Base-by-base conservation (phyloP, 116 monocot genomes). In the Papilionanthe hybrid region DNA sequence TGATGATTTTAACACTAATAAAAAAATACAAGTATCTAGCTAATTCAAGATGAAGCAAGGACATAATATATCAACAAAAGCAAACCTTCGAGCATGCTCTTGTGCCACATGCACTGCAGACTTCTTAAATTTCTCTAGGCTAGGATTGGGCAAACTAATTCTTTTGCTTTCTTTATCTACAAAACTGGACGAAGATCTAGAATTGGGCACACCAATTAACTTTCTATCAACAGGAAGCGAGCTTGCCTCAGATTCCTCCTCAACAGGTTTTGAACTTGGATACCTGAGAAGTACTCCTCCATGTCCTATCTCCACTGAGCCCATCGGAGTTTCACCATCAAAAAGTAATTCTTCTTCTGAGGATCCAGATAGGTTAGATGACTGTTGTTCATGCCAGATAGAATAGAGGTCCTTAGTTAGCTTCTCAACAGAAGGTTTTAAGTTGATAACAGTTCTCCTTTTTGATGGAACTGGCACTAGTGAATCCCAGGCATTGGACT, bases 201-300 rank as follows among this genome's bases (percentile, higher is more conserved):
- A 88, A 75, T 80, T 84, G 42, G 78, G 41, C 43, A 87, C 85
- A 75, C 81, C 79, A 0, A 43, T 37, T 81, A 78, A 82, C 65
- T 76, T 86, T 30, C 77, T 82, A 81, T 85, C 86, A 15, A 60
- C 55, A 44, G 88, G 85, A 84, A 88, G 22, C 25, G 91, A 91
- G 81, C 91, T 91, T 77, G 91, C 91, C 60, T 91, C 91, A 72
- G 91, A 91, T 88, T 91, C 91, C 76, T 91, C 91, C 77, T 91
- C 91, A 0, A 83, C 25, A 72, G 43, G 55, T 87, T 86, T 86
- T 73, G 85, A 82, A 80, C 81, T 79, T 69, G 85, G 83, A 77
- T 81, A 78, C 47, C 82, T 80, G 72, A 91, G 84, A 28, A 91
- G 86, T 30, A 91, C 76, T 71, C 86, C 81, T 72, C 91, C 91